phyloP scores from a whole-genome alignment of 768 basidiomycete genomes.

The Kwoniella mangroviensis region DNA sequence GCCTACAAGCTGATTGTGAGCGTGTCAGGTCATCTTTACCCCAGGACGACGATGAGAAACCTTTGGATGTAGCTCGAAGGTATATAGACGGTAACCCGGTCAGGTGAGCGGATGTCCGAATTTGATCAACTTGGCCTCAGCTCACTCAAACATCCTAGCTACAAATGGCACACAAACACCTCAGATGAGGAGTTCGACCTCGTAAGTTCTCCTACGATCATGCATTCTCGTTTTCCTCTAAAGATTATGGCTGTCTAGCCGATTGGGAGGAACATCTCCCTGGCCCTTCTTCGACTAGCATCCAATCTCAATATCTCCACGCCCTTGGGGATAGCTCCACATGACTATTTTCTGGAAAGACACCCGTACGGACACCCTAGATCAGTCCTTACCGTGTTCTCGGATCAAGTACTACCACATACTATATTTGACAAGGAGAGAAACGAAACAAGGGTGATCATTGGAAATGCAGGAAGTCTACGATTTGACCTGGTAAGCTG shows the following conservation, averaged over 20 bases:
- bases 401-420: conserved; percentile 63
- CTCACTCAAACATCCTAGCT: conserved; percentile 14
- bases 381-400: conserved; percentile 53
- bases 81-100: conserved; percentile 55
- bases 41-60: conserved; percentile 2
- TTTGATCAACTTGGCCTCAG: not conserved
- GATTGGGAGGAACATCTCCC: conserved; percentile 36
- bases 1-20: not conserved
- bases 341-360: conserved; percentile 69
- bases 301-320: conserved; percentile 64
- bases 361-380: conserved; percentile 53
- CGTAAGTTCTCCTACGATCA: conserved; percentile 69
- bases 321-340: conserved; percentile 73
- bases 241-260: conserved; percentile 18
- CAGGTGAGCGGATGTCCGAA: conserved; percentile 5
- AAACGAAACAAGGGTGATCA: conserved; percentile 38
- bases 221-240: conserved; percentile 20
- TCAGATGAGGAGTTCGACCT: conserved; percentile 38
- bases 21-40: conserved; percentile 24
- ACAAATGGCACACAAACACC: conserved; percentile 69
- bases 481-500: conserved; percentile 58
- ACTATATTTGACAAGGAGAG: conserved; percentile 60
- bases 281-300: conserved; percentile 30
- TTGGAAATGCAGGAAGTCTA: conserved; percentile 57
- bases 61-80: conserved; percentile 62